Conservation (phyloP, 495 filamentous ascomycete species). For the Daldinia grandis region DNA sequence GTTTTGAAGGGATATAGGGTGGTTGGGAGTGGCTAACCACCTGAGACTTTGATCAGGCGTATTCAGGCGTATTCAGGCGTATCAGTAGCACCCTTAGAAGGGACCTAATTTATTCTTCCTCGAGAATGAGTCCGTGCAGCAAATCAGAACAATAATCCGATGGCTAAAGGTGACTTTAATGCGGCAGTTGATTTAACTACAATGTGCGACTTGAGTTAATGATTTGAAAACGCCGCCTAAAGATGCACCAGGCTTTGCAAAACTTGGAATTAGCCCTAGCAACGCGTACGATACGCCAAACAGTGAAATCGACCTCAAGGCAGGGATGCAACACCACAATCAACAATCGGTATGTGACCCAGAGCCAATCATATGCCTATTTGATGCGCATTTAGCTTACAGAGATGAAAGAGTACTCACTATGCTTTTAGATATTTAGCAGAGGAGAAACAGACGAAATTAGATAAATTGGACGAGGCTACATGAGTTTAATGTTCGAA, state of each 20-base stretch:
- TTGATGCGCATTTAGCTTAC: not conserved
- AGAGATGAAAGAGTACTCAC: not conserved
- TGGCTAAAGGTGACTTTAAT: not conserved
- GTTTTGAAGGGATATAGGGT: not conserved
- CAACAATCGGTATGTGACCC: not conserved
- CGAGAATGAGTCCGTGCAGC: not conserved
- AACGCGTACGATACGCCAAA: not conserved
- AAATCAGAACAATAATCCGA: not conserved
- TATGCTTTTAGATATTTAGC: not conserved
- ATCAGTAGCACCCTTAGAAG: not conserved
- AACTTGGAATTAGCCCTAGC: not conserved
- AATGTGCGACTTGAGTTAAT: not conserved
- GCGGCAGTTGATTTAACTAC: not conserved
- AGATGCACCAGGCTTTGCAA: not conserved
- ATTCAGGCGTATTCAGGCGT: not conserved
- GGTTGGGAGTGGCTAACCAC: not conserved
- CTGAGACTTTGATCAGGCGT: not conserved
- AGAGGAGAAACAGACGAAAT: not conserved
- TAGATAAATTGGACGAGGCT: slow-evolving; percentile 12
- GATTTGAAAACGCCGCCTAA: not conserved
- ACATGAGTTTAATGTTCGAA: not conserved
- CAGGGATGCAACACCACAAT: not conserved
- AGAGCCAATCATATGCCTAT: not conserved
- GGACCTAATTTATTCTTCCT: not conserved
- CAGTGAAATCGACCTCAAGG: not conserved